Percentiles rank a stretch among this genome's conserved stretches.
phyloP scores from a whole-genome alignment of 257 asterid genomes.

The Nicotiana attenuata region DNA sequence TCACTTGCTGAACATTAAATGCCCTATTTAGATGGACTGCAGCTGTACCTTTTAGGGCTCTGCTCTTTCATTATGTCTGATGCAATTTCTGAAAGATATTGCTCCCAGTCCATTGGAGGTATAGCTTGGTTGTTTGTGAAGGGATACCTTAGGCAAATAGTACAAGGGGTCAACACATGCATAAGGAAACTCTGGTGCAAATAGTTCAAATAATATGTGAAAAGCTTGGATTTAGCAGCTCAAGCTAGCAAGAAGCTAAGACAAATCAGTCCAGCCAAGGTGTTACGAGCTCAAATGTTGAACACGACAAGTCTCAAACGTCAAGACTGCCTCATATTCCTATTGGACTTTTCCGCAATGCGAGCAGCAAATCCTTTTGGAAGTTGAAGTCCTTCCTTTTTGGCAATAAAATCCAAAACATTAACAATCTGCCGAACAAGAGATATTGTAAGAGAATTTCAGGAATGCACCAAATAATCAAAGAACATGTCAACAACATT shows the following conservation, averaged over 20 bases:
- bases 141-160: slow-evolving; percentile 63
- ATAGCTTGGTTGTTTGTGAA: slow-evolving; percentile 64
- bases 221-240: neutral
- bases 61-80: slow-evolving; percentile 91
- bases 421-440: slow-evolving; percentile 47
- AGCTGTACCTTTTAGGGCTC: slow-evolving; percentile 81
- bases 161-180: slow-evolving; percentile 10
- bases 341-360: slow-evolving; percentile 73
- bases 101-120: slow-evolving; percentile 98
- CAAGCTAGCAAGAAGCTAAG: neutral
- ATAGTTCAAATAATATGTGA: neutral
- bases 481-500: slow-evolving; percentile 4
- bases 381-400: slow-evolving; percentile 81
- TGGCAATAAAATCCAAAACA: slow-evolving; percentile 84
- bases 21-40: slow-evolving; percentile 10
- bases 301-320: slow-evolving; percentile 90
- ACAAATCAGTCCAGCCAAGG: slow-evolving; percentile 9
- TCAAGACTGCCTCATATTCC: slow-evolving; percentile 89
- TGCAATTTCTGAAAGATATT: slow-evolving; percentile 82
- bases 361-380: slow-evolving; percentile 79
- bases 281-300: slow-evolving; percentile 63
- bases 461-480: neutral
- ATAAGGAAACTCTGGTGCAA: neutral
- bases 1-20: neutral
- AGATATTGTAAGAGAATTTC: neutral